Evolutionary conservation across 169 alveolate genomes (phyloP), one percentile per base, ranked within the genome.

Genomic region (Plasmodium vinckei): DNA sequence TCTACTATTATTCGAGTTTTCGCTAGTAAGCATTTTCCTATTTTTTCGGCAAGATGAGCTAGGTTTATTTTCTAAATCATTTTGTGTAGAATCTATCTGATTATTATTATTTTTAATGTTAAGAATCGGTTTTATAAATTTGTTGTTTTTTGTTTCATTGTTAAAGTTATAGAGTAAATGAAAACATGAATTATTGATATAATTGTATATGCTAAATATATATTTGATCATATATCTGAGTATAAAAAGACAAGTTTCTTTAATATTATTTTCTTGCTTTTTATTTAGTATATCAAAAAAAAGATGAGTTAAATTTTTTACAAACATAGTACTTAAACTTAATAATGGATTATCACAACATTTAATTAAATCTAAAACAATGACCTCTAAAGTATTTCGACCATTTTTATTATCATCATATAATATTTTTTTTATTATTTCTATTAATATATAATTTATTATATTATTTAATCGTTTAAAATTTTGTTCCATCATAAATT

Each of bases 341-440:
- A 86, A 70, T 70, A 69, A 1, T 7, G 91, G 91, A 21, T 86
- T 86, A 27, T 86, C 91, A 64, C 91, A 86, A 21, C 91, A 86
- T 61, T 86, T 71, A 9, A 86, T 68, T 60, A 86, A 17, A 13
- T 86, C 91, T 65, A 71, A 63, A 44, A 86, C 15, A 42, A 86
- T 19, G 63, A 23, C 47, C 5, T 86, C 68, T 27, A 86, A 54
- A n/a, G 69, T 71, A 13, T 23, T 70, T 86, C 61, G 69, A 2
- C 57, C 91, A 86, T 86, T 68, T 69, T 47, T 71, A 59, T 70
- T 86, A 61, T 86, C 73, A n/a, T 57, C 70, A 60, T 53, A 67
- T 51, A 71, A 61, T 10, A 51, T 23, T 46, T 71, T 86, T 70
- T 86, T 75, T 17, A 86, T 70, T 19, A 86, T 71, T 72, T 86